Conservation (phyloP, 2,329 filamentous ascomycete genomes). For the Trichoderma polysporum region DNA sequence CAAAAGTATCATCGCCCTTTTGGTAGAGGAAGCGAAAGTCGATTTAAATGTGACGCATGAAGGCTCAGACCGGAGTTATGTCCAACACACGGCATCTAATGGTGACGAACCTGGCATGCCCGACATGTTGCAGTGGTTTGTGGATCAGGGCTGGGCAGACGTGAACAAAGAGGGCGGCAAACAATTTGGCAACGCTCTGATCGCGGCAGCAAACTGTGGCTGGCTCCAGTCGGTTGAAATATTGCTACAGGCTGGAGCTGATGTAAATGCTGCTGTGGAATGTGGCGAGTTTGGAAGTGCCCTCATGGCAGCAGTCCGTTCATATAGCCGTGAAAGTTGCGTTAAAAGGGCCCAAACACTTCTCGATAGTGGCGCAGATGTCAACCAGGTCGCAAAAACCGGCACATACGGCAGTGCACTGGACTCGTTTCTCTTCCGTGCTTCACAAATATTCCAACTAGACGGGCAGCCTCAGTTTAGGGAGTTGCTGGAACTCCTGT, state of each 20-base stretch:
- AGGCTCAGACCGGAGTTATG: neutral
- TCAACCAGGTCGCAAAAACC: neutral
- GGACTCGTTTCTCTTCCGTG: neutral
- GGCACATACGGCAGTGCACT: neutral
- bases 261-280: neutral
- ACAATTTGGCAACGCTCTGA: neutral
- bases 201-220: neutral
- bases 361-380: neutral
- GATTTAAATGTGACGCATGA: neutral
- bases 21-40: neutral
- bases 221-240: neutral
- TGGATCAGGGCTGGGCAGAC: neutral
- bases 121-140: neutral
- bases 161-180: neutral
- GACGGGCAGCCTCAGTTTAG: accelerated
- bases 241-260: neutral
- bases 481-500: neutral
- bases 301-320: too few species aligned
- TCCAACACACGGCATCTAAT: neutral
- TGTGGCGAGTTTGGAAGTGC: neutral
- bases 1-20: neutral
- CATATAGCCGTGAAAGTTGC: too few species aligned
- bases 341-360: neutral
- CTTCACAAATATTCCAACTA: neutral
- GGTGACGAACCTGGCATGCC: neutral